A percentile compares a stretch with the other conserved stretches of the same genome.
Conservation (phyloP, 805 yeast species). For the Myxozyma udenii region DNA sequence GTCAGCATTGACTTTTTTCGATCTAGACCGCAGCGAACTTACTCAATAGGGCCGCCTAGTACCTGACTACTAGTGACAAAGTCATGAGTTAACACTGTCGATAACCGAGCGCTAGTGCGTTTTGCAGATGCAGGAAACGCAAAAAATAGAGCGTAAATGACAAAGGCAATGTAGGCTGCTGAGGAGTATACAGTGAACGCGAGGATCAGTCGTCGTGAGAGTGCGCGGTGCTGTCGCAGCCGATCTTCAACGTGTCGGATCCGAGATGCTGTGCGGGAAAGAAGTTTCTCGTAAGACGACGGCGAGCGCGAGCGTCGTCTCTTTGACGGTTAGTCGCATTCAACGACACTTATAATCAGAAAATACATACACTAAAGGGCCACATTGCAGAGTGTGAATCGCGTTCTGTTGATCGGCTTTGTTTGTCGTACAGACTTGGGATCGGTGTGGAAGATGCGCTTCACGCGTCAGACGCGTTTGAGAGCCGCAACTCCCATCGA, state of each 20-base stretch:
- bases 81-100: not conserved
- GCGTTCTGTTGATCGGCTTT: too few relatives aligned
- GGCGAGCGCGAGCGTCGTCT: conserved; percentile 22
- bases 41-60: too few relatives aligned
- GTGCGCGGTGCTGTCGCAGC: conserved; percentile 10
- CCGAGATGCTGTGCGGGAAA: conserved; percentile 35
- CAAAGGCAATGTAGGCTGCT: conserved; percentile 33
- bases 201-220: conserved; percentile 35
- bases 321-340: not conserved
- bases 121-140: too few relatives aligned
- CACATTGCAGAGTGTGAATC: too few relatives aligned
- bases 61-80: too few relatives aligned
- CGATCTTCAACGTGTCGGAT: conserved; percentile 32
- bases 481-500: too few relatives aligned
- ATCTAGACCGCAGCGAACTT: conserved; percentile 8
- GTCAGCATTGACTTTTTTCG: not conserved
- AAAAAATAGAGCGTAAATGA: conserved; percentile 28
- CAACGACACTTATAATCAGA: too few relatives aligned
- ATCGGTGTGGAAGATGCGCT: too few relatives aligned
- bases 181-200: conserved; percentile 37
- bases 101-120: not conserved
- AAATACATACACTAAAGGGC: conserved; percentile 9
- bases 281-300: conserved; percentile 38
- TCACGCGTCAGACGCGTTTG: too few relatives aligned
- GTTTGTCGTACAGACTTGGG: too few relatives aligned